Evolutionary conservation across 257 asterid genomes (phyloP), one percentile per base, ranked within the genome.

Genomic region (Primulina tabacum): DNA sequence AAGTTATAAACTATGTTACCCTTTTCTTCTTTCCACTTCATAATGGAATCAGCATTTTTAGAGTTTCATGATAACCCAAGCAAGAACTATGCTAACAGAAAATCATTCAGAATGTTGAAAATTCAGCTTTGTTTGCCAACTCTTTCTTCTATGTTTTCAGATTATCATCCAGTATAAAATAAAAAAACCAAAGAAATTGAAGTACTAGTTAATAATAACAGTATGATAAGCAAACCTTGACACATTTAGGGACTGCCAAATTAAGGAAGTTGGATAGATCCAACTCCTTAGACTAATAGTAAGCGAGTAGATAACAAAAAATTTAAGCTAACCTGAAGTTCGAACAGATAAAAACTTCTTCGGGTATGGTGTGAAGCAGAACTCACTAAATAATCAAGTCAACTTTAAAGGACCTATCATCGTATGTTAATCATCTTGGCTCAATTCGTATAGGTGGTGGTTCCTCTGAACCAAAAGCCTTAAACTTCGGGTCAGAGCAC

Each of bases 31-130:
- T 68, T 33, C 56, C n/a, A 60, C n/a, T 60, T 47, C 47, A 58
- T 11, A 67, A 14, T 9, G 55, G 69, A 17, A 9, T 32, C 53
- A 32, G n/a, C 29, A 43, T 47, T 59, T 56, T 57, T 18, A 17
- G 67, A 57, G 63, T n/a, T 50, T 28, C 73, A 56, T 61, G 69
- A 61, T 61, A 34, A 33, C 34, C 62, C 67, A 63, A 62, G 66
- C 16, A 56, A 64, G 14, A 50, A 75, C 57, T 52, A 47, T 69
- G 65, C 53, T 17, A 64, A 67, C 73, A 50, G 58, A 57, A 63
- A 33, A 71, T 52, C 69, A 55, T 50, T 1, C 61, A 50, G 16
- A 20, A 7, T 65, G 34, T 37, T 10, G 28, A 33, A 34, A 68
- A 62, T 30, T 53, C 47, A 61, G 70, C 8, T 68, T 35, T 26